These are phyloP conservation scores for Sphagnurus paluster DNA, from an alignment of 1,284 basidiomycete species.

Conservation along the genomic window DNA sequence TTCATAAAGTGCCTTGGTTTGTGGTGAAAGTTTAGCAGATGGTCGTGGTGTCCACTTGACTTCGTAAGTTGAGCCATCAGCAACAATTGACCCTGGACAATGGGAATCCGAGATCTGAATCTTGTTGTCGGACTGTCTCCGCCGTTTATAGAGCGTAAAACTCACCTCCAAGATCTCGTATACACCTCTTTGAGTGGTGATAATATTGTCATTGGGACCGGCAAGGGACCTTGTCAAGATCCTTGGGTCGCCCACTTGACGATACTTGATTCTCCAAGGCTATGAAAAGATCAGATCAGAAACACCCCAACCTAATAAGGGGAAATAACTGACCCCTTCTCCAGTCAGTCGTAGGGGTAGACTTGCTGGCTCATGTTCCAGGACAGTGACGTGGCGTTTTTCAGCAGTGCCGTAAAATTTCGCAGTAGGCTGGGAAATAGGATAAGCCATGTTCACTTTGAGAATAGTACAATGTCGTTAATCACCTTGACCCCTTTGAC, in stretches of 20 bases:
- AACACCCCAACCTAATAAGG: neutral
- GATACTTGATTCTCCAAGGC: constrained; percentile 88
- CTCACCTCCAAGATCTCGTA: constrained; percentile 77
- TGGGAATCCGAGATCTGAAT: constrained; percentile 77
- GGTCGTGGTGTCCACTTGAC: constrained; percentile 82
- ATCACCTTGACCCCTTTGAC: constrained; percentile 81
- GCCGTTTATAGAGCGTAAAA: constrained; percentile 3
- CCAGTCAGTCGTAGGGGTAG: constrained; percentile 86
- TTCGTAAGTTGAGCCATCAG: constrained; percentile 61
- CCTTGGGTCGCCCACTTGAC: constrained; percentile 50
- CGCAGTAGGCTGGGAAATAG: constrained; percentile 67
- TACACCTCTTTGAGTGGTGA: constrained; percentile 67
- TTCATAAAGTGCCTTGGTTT: constrained; percentile 55
- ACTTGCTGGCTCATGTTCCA: constrained; percentile 74
- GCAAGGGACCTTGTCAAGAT: constrained; percentile 48
- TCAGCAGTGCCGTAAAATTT: constrained; percentile 75
- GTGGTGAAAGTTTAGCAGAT: constrained; percentile 55
- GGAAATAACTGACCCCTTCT: constrained; percentile 64
- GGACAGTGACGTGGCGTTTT: constrained; percentile 61
- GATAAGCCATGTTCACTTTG: neutral
- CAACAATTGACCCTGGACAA: constrained; percentile 76
- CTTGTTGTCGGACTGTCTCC: constrained; percentile 8
- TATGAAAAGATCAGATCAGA: constrained; percentile 30
- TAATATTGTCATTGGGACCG: constrained; percentile 72
- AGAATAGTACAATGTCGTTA: no score